A percentile compares a stretch with the other conserved stretches of the same genome.
phyloP scores from a whole-genome alignment of 2,329 filamentous ascomycete species.

The Acrodontium crateriforme region DNA sequence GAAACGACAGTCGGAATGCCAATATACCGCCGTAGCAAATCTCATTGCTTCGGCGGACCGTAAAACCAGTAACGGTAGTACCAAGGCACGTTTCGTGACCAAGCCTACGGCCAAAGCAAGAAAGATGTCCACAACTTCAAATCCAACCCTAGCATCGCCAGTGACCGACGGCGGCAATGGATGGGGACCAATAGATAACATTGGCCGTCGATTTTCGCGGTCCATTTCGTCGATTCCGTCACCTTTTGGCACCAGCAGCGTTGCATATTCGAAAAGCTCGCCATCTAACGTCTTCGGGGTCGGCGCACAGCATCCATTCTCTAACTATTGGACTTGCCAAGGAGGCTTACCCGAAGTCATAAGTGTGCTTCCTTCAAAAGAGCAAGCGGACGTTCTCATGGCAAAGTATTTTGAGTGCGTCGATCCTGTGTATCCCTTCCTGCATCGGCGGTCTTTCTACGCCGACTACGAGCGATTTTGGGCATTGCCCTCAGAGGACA shows the following conservation, averaged over 20 bases:
- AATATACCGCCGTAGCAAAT: constrained; percentile 64
- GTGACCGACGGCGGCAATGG: constrained; percentile 17
- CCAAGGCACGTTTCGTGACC: constrained; percentile 19
- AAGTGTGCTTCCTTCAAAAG: constrained; percentile 58
- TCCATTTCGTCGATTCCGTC: constrained; percentile 13
- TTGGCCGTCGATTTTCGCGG: constrained; percentile 7
- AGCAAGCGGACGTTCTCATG: constrained; percentile 58
- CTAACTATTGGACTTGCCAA: constrained; percentile 73
- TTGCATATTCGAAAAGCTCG: constrained; percentile 56
- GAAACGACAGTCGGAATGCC: constrained; percentile 62
- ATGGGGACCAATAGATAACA: constrained; percentile 13
- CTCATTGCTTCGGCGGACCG: constrained; percentile 45
- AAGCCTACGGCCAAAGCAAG: constrained; percentile 22
- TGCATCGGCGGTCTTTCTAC: constrained; percentile 62
- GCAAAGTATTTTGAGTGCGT: constrained; percentile 45
- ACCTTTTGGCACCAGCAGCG: constrained; percentile 51
- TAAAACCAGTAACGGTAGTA: constrained; percentile 11
- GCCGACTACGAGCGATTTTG: constrained; percentile 69
- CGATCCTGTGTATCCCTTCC: constrained; percentile 69
- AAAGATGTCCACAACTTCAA: constrained; percentile 15
- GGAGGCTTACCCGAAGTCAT: constrained; percentile 64
- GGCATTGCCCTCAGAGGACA: constrained; percentile 45
- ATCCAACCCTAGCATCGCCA: constrained; percentile 7
- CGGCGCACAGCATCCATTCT: constrained; percentile 63
- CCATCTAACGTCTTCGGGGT: constrained; percentile 72